Conservation (phyloP, 2,329 filamentous ascomycete genomes). For the Macrophomina tecta region DNA sequence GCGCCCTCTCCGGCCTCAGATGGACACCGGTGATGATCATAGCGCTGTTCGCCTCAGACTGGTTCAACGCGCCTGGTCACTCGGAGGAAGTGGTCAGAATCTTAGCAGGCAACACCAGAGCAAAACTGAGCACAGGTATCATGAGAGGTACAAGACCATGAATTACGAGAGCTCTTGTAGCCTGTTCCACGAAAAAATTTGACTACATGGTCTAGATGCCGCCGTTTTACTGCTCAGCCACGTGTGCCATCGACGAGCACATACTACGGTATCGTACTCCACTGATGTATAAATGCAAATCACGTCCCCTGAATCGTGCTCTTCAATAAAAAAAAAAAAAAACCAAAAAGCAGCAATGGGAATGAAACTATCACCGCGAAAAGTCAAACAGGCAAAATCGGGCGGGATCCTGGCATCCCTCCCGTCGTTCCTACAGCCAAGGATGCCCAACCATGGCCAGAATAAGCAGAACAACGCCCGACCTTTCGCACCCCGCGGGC, state of each 20-base stretch:
- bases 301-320: too few species aligned
- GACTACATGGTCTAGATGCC: not conserved
- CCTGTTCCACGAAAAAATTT: not conserved
- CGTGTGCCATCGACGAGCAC: not conserved
- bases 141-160: not conserved
- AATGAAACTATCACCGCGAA: not conserved
- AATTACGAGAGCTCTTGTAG: not conserved
- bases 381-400: not conserved
- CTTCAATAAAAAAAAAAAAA: not conserved
- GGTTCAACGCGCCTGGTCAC: too few species aligned
- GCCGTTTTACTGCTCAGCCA: slow-evolving; percentile 6
- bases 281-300: too few species aligned
- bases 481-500: not conserved
- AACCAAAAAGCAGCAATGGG: not conserved
- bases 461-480: not conserved
- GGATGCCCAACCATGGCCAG: not conserved
- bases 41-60: too few species aligned
- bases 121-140: not conserved
- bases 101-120: not conserved
- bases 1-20: too few species aligned
- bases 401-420: not conserved
- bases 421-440: not conserved
- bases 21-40: too few species aligned
- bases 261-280: not conserved
- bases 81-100: too few species aligned